Conservation (phyloP, 169 alveolate species). For the Plasmodium inui region DNA sequence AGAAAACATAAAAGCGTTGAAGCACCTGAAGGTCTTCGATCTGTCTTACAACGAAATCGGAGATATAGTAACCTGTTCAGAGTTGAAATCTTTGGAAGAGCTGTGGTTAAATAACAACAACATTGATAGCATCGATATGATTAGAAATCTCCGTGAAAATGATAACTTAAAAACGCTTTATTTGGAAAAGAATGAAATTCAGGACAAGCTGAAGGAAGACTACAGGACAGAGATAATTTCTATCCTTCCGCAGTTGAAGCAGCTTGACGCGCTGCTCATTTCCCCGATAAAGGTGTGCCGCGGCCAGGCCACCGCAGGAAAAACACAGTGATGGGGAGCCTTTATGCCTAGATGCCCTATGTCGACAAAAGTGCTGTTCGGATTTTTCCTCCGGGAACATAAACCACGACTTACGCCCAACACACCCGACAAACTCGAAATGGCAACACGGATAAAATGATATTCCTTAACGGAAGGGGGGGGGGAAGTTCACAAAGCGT, state of each 20-base stretch:
- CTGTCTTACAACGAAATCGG: slow-evolving; percentile 84
- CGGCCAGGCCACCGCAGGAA: not conserved
- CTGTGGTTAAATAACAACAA: slow-evolving; percentile 87
- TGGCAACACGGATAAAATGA: not conserved
- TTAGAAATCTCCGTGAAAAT: slow-evolving; percentile 74
- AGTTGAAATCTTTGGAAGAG: slow-evolving; percentile 83
- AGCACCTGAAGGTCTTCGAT: slow-evolving; percentile 81
- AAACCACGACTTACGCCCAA: not conserved
- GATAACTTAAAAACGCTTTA: slow-evolving; percentile 83
- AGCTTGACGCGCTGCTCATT: slow-evolving; percentile 30
- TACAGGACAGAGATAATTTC: slow-evolving; percentile 82
- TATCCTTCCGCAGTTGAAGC: slow-evolving; percentile 80
- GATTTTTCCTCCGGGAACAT: not conserved
- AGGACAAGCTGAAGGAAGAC: slow-evolving; percentile 84
- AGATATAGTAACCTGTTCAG: slow-evolving; percentile 72
- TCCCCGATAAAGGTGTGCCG: not conserved
- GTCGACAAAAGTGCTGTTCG: not conserved
- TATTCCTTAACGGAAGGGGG: not conserved
- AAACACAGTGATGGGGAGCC: not conserved
- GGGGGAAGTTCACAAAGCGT: not conserved
- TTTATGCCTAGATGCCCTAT: not conserved
- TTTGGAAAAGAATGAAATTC: slow-evolving; percentile 87
- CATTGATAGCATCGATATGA: slow-evolving; percentile 77
- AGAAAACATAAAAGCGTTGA: slow-evolving; percentile 2
- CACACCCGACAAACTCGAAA: not conserved